Conservation (phyloP, 768 basidiomycete species). For the Collybia sordida region DNA sequence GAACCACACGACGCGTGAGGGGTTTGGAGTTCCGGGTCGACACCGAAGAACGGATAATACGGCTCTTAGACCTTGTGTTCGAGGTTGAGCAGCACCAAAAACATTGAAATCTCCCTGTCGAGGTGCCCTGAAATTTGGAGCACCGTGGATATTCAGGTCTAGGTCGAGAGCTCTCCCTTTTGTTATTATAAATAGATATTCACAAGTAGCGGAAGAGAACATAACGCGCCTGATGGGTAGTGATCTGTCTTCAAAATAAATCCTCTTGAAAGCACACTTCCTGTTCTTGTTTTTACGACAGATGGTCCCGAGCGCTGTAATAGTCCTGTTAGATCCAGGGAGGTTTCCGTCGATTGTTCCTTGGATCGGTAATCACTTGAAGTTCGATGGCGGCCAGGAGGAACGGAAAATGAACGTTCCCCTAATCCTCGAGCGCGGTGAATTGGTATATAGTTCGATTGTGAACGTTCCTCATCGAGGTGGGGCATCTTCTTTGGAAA, state of each 20-base stretch:
- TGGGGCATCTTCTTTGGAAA: constrained; percentile 9
- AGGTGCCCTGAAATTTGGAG: constrained; percentile 92
- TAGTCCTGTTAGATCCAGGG: constrained; percentile 61
- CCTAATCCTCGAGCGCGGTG: constrained; percentile 11
- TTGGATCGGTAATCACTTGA: constrained; percentile 13
- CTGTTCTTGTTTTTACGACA: constrained; percentile 79
- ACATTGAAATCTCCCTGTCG: constrained; percentile 81
- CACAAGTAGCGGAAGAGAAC: not conserved
- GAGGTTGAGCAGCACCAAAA: constrained; percentile 94
- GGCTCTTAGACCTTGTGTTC: constrained; percentile 86
- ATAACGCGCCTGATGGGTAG: constrained; percentile 70
- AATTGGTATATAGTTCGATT: constrained; percentile 15
- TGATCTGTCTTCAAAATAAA: constrained; percentile 95
- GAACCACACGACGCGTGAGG: constrained; percentile 89
- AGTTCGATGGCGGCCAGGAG: constrained; percentile 8
- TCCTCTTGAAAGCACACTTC: constrained; percentile 82
- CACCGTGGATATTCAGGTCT: constrained; percentile 89
- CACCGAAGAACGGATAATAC: constrained; percentile 84
- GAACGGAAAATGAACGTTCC: constrained; percentile 14
- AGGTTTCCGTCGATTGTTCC: constrained; percentile 18
- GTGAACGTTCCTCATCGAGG: constrained; percentile 9
- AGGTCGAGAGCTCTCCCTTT: constrained; percentile 82
- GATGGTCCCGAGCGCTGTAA: constrained; percentile 68
- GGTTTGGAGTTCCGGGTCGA: constrained; percentile 58
- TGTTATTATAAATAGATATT: constrained; percentile 1